Percentiles rank a stretch among this genome's conserved stretches.
Conservation (phyloP, 768 basidiomycete genomes). For the Boletus rubroflammeus region DNA sequence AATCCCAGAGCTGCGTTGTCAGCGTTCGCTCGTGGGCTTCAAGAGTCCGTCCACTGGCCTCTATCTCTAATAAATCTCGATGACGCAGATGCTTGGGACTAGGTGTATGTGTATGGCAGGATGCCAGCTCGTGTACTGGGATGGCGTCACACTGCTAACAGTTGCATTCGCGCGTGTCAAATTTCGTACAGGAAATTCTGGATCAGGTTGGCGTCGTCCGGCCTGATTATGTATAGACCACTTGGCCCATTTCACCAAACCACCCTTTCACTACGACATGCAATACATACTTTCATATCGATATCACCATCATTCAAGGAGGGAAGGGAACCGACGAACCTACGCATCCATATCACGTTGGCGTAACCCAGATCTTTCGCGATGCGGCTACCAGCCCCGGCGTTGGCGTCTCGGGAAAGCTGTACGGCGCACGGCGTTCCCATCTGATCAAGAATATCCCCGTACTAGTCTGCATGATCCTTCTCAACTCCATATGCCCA, state of each 20-base stretch:
- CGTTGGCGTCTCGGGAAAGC: neutral
- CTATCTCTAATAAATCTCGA: conserved; percentile 3
- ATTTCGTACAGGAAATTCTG: conserved; percentile 14
- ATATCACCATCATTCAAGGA: neutral
- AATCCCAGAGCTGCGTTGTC: neutral
- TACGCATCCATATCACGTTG: neutral
- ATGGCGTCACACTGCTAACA: neutral
- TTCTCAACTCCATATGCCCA: neutral
- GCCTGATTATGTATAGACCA: conserved; percentile 3
- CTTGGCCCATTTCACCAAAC: neutral
- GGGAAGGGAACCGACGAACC: neutral
- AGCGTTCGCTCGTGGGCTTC: neutral
- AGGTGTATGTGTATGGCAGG: conserved; percentile 10
- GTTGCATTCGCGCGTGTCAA: neutral
- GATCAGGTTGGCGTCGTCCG: neutral
- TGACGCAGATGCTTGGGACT: conserved; percentile 11
- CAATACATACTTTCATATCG: neutral
- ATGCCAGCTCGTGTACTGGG: neutral
- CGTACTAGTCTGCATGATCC: neutral
- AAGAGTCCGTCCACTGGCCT: neutral
- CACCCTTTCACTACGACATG: neutral
- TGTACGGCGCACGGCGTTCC: neutral
- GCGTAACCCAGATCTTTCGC: neutral
- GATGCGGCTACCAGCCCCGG: neutral
- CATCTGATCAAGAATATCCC: conserved; percentile 1